Conservation (phyloP, 2,329 filamentous ascomycete genomes). For the Keithomyces neogunnii region DNA sequence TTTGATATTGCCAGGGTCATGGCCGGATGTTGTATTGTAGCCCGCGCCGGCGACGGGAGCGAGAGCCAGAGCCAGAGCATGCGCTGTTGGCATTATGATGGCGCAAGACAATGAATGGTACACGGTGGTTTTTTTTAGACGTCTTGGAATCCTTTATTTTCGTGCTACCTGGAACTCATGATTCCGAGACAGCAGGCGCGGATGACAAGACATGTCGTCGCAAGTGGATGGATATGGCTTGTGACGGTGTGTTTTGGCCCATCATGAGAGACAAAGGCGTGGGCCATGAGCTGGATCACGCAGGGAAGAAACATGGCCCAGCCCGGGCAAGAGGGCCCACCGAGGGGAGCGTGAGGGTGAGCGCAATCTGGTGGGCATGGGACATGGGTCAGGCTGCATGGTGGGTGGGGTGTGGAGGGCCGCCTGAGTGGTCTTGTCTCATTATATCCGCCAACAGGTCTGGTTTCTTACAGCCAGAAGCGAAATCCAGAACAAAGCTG, state of each 20-base stretch:
- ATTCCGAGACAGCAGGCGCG: neutral
- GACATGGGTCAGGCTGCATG: neutral
- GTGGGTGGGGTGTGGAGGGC: neutral
- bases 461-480: too few relatives aligned
- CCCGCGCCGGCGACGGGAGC: too few relatives aligned
- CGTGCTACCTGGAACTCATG: neutral
- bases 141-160: too few relatives aligned
- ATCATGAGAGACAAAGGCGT: slow-evolving; percentile 5
- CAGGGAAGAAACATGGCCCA: neutral
- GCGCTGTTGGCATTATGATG: too few relatives aligned
- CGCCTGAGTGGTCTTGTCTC: neutral
- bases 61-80: too few relatives aligned
- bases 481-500: too few relatives aligned
- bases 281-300: slow-evolving; percentile 3
- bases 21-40: too few relatives aligned
- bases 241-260: neutral
- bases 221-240: neutral
- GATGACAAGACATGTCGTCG: slow-evolving; percentile 1
- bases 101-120: too few relatives aligned
- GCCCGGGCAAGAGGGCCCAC: neutral
- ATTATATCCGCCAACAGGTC: too few relatives aligned
- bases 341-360: neutral
- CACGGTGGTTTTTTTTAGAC: too few relatives aligned
- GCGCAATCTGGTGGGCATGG: slow-evolving; percentile 1
- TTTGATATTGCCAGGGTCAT: neutral